These are phyloP conservation scores for Serendipita sp. DNA, from an alignment of 768 basidiomycete species.

Conservation along the genomic window DNA sequence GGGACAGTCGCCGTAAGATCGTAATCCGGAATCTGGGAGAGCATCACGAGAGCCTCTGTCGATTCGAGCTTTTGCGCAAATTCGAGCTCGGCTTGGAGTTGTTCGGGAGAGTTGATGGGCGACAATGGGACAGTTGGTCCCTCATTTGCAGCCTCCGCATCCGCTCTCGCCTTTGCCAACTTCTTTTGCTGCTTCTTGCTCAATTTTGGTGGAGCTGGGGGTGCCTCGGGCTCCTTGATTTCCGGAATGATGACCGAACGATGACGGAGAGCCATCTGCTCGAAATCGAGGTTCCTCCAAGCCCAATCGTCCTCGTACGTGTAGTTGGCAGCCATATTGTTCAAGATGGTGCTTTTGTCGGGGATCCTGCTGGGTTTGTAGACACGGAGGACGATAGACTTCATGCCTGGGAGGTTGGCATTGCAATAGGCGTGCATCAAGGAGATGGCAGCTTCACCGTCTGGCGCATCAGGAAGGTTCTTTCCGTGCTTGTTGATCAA, in stretches of 20 bases:
- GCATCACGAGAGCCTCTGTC: slow-evolving; percentile 2
- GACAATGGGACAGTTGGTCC: background rate
- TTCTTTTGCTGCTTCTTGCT: slow-evolving; percentile 6
- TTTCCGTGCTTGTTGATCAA: slow-evolving; percentile 4
- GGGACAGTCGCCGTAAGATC: background rate
- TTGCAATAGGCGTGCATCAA: slow-evolving; percentile 1
- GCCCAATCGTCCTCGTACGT: slow-evolving; percentile 4
- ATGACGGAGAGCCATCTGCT: slow-evolving; percentile 3
- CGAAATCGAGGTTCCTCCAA: slow-evolving; percentile 2
- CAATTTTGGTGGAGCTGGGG: background rate
- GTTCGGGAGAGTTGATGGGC: slow-evolving; percentile 2
- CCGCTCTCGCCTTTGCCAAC: background rate
- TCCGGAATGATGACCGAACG: background rate
- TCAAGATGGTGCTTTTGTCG: background rate
- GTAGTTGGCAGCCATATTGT: slow-evolving; percentile 4
- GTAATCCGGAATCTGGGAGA: background rate
- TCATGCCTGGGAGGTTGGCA: slow-evolving; percentile 1
- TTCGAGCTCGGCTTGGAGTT: slow-evolving; percentile 4
- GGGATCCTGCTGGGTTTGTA: background rate
- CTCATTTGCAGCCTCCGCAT: background rate
- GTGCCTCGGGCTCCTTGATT: background rate
- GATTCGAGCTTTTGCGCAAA: slow-evolving; percentile 5
- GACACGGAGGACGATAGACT: background rate
- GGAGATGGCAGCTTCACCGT: slow-evolving; percentile 1
- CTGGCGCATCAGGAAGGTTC: slow-evolving; percentile 1